These are phyloP conservation scores for Fusarium setosum DNA, from an alignment of 2,329 filamentous ascomycete genomes.

Conservation along the genomic window DNA sequence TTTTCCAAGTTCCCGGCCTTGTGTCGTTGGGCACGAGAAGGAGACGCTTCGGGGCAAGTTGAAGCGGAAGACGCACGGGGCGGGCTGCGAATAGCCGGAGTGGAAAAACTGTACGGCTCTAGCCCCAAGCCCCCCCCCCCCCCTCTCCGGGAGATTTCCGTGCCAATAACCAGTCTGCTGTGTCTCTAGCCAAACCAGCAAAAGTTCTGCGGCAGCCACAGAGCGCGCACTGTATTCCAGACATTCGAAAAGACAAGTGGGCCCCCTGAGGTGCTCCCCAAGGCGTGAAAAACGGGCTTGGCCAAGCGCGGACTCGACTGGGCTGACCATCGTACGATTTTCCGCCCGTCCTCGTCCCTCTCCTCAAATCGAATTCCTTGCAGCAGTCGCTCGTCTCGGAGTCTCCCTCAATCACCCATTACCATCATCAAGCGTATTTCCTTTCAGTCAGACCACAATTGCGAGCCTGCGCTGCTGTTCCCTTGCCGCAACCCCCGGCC, in stretches of 20 bases:
- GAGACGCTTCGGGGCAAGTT: neutral
- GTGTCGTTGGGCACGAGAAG: too few relatives aligned
- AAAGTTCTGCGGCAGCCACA: neutral
- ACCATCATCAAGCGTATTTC: constrained; percentile 34
- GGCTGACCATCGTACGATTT: constrained; percentile 49
- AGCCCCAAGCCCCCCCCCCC: constrained; percentile 2
- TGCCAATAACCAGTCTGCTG: neutral
- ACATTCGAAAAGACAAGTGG: constrained; percentile 24
- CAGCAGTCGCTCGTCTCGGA: constrained; percentile 36
- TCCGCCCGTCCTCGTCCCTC: constrained; percentile 34
- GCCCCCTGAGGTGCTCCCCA: constrained; percentile 20
- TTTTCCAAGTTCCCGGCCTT: too few relatives aligned
- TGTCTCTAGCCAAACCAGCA: neutral
- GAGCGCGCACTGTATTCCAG: constrained; percentile 27
- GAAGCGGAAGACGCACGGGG: neutral
- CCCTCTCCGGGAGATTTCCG: constrained; percentile 1
- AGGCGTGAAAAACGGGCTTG: constrained; percentile 30
- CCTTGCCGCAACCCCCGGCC: constrained; percentile 36
- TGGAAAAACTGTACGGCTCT: neutral
- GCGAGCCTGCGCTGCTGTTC: constrained; percentile 29
- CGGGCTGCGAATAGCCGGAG: neutral
- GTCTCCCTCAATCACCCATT: constrained; percentile 38
- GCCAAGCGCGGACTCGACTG: constrained; percentile 37
- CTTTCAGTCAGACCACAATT: constrained; percentile 42
- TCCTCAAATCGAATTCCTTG: constrained; percentile 45